Evolutionary conservation across 768 basidiomycete genomes (phyloP).

Genomic region (Tulasnella sp.): DNA sequence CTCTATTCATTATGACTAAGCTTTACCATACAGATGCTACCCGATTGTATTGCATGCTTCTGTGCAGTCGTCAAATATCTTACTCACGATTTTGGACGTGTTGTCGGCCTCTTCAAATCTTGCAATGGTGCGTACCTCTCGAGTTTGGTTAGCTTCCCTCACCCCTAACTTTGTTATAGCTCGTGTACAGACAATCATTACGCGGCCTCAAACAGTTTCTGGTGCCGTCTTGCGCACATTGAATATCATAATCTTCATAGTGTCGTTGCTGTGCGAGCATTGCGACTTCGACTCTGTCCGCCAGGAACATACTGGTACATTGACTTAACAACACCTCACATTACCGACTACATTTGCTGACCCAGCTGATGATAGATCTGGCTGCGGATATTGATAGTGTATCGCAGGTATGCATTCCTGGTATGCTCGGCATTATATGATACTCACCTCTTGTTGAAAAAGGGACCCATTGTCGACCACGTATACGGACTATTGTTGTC

Average conservation of each 20-base stretch:
- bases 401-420: neutral
- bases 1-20: neutral
- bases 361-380: neutral
- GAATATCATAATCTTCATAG: conserved; percentile 70
- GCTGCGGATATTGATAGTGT: conserved; percentile 6
- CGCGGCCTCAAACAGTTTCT: conserved; percentile 1
- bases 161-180: neutral
- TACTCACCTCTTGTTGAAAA: conserved; percentile 17
- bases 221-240: conserved; percentile 24
- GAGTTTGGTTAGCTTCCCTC: neutral
- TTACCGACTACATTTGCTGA: neutral
- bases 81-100: conserved; percentile 71
- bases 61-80: conserved; percentile 74
- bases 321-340: neutral
- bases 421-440: neutral
- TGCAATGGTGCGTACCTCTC: conserved; percentile 52
- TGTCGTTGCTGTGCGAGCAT: conserved; percentile 75
- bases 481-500: conserved; percentile 62
- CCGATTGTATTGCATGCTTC: conserved; percentile 88
- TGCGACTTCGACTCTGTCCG: conserved; percentile 78
- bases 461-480: conserved; percentile 71
- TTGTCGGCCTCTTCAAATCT: conserved; percentile 72
- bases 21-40: conserved; percentile 46
- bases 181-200: conserved; percentile 1
- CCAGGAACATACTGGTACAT: conserved; percentile 42